phyloP scores from a whole-genome alignment of 129 eudicot species.

The Flaveria linearis region DNA sequence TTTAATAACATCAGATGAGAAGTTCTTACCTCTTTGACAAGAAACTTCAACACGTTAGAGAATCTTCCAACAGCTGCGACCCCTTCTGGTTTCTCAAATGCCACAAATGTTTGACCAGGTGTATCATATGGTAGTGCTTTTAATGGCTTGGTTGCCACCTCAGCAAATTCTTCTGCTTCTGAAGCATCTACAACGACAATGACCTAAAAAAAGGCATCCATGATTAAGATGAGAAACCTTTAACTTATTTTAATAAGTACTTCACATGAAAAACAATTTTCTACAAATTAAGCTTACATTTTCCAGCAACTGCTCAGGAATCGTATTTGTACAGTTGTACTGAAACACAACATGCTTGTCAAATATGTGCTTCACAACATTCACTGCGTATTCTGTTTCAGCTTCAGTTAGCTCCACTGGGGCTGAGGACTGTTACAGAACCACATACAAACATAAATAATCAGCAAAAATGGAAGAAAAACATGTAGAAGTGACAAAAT shows the following conservation, averaged over 20 bases:
- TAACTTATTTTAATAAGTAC: not conserved
- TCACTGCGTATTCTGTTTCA: slow-evolving; percentile 96
- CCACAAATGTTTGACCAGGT: slow-evolving; percentile 93
- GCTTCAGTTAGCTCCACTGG: slow-evolving; percentile 99
- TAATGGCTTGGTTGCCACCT: slow-evolving; percentile 68
- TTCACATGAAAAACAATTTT: not conserved
- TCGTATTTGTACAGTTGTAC: slow-evolving; percentile 96
- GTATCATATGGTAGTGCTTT: slow-evolving; percentile 78
- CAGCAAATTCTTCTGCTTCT: slow-evolving; percentile 92
- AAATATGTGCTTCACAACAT: slow-evolving; percentile 89
- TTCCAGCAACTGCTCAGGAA: slow-evolving; percentile 89
- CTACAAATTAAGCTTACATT: slow-evolving; percentile 51
- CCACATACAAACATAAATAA: slow-evolving; percentile 1
- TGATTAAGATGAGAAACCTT: not conserved
- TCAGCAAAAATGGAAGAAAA: slow-evolving; percentile 21
- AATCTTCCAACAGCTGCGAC: slow-evolving; percentile 83
- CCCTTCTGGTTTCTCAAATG: slow-evolving; percentile 90
- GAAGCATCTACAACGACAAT: slow-evolving; percentile 87
- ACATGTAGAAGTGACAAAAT: not conserved
- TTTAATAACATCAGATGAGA: slow-evolving; percentile 2
- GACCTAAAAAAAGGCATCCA: slow-evolving; percentile 48
- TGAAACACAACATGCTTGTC: slow-evolving; percentile 86
- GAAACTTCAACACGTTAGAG: slow-evolving; percentile 65
- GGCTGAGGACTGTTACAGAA: slow-evolving; percentile 70
- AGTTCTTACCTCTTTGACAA: slow-evolving; percentile 76